Percentiles rank a stretch among this genome's conserved stretches.
Conservation (phyloP, 148 eudicot genomes). For the Chenopodium quinoa region DNA sequence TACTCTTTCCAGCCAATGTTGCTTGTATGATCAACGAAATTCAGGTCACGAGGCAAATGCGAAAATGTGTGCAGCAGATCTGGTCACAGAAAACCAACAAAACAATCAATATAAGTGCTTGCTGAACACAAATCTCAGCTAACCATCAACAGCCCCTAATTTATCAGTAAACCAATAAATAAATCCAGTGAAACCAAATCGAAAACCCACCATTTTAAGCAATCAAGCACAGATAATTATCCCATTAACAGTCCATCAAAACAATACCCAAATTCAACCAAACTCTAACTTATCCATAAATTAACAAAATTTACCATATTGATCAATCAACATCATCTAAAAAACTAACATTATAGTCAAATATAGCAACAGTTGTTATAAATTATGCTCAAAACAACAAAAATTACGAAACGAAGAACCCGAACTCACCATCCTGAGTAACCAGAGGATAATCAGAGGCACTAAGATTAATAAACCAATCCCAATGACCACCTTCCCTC, state of each 20-base stretch:
- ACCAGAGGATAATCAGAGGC: conserved; percentile 93
- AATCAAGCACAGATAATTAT: background rate
- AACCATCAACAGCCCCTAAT: background rate
- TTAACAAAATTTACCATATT: too few species aligned
- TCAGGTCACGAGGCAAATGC: conserved; percentile 73
- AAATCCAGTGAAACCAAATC: conserved; percentile 11
- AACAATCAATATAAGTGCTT: conserved; percentile 7
- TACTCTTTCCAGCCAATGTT: conserved; percentile 97
- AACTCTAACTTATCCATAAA: background rate
- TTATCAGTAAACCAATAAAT: background rate
- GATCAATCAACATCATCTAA: too few species aligned
- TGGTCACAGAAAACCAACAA: conserved; percentile 32
- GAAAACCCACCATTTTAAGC: conserved; percentile 9
- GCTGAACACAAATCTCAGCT: background rate
- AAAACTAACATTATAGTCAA: too few species aligned
- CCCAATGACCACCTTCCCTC: conserved; percentile 75
- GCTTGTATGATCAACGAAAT: conserved; percentile 94
- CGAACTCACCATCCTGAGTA: conserved; percentile 72
- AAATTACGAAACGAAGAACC: background rate
- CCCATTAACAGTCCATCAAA: background rate
- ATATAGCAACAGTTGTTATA: background rate
- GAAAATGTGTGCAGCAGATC: conserved; percentile 92
- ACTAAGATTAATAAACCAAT: conserved; percentile 96
- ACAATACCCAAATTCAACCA: conserved; percentile 16
- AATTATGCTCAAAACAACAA: background rate